Base-by-base conservation (phyloP, 805 yeast genomes). In the Wickerhamomyces xylosicus region DNA sequence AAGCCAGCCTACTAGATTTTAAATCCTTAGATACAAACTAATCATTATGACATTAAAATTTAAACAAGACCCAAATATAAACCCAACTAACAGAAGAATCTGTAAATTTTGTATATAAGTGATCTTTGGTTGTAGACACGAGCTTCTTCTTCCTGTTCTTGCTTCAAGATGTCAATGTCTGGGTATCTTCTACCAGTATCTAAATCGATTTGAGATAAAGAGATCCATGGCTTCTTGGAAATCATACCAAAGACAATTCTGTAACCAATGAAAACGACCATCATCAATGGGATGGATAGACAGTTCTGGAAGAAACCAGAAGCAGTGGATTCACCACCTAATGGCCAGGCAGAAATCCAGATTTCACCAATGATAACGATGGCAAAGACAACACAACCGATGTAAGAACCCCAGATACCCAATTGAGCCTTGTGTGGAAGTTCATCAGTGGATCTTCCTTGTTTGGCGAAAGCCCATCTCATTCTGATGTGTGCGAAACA, bases 291-390 rank as follows among this genome's bases (percentile, higher is more conserved):
- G 18, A 64, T 63, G 28, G 70, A 67, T 39, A 69, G 52, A 48
- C 63, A 66, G 34, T 61, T 54, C 46, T 58, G 58, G 54, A 70
- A 64, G 53, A 69, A 67, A 14, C 44, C 46, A 18, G 39, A 42
- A 13, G 59, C 63, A 29, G 52, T 47, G 14, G 65, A 55, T 9
- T 42, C 32, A 14, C 44, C 44, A 1, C 49, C 70, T 35, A 76
- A 53, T 42, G 95, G 95, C 69, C 67, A 84, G 36, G 83, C 62
- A 4, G 92, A 87, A 44, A 79, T 68, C 85, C 89, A 85, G 64
- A 85, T 79, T 61, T 83, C 89, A 25, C 87, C 85, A 43, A 74
- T 64, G 43, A 86, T 66, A 44, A 85, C 76, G 39, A 80, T 56
- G 27, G 67, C 29, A 54, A 77, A 74, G 46, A 86, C 61, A 14